Evolutionary conservation across 805 yeast species (phyloP).

Genomic region (Helenozyma baotianmanensis): DNA sequence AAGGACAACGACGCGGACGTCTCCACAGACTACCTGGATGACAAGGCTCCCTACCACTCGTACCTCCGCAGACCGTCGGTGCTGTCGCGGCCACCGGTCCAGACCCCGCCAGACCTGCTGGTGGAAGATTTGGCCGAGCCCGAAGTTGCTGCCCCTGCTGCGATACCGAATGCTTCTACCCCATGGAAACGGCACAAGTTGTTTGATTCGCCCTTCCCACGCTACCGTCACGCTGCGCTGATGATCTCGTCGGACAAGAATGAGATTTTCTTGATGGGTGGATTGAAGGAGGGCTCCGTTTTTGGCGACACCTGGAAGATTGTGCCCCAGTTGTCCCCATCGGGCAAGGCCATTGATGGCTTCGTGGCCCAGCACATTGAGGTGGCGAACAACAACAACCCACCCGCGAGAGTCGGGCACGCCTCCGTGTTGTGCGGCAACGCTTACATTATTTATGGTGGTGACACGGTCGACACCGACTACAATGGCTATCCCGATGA

Average conservation of each 20-base stretch:
- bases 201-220: slow-evolving; percentile 81
- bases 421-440: slow-evolving; percentile 88
- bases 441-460: slow-evolving; percentile 93
- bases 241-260: slow-evolving; percentile 66
- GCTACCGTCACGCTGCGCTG: slow-evolving; percentile 86
- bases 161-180: slow-evolving; percentile 30
- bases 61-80: slow-evolving; percentile 14
- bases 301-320: slow-evolving; percentile 95
- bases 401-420: slow-evolving; percentile 97
- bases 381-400: slow-evolving; percentile 67
- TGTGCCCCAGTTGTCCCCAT: slow-evolving; percentile 39
- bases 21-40: slow-evolving; percentile 11
- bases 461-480: slow-evolving; percentile 86
- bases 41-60: slow-evolving; percentile 7
- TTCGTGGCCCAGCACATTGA: slow-evolving; percentile 31
- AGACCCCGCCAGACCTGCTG: slow-evolving; percentile 10
- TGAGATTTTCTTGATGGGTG: slow-evolving; percentile 89
- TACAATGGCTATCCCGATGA: slow-evolving; percentile 78
- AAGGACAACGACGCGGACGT: slow-evolving; percentile 24
- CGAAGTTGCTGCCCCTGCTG: neutral
- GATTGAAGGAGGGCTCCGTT: slow-evolving; percentile 85
- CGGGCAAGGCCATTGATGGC: slow-evolving; percentile 18
- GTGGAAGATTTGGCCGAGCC: slow-evolving; percentile 4
- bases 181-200: slow-evolving; percentile 62
- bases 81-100: slow-evolving; percentile 10